phyloP scores from a whole-genome alignment of 1,284 basidiomycete genomes.

The Marasmius tenuissimus region DNA sequence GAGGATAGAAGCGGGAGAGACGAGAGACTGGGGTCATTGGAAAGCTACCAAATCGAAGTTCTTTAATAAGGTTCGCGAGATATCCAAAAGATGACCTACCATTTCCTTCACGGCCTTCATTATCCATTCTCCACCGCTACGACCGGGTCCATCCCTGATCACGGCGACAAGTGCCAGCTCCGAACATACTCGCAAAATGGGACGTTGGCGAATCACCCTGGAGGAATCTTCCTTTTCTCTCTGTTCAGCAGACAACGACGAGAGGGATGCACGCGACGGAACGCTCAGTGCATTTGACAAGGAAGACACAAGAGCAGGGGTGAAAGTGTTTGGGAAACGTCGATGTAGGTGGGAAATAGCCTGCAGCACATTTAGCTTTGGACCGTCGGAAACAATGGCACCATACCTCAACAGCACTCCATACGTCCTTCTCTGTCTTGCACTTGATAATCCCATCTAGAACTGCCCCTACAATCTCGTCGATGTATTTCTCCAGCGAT shows the following conservation, averaged over 20 bases:
- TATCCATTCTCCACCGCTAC: constrained; percentile 84
- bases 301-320: constrained; percentile 66
- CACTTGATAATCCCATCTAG: constrained; percentile 86
- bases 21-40: constrained; percentile 82
- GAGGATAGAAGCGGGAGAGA: constrained; percentile 84
- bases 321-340: constrained; percentile 82
- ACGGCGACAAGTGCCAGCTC: constrained; percentile 90
- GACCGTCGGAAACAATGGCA: background rate
- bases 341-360: constrained; percentile 88
- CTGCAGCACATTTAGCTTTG: constrained; percentile 37
- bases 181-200: constrained; percentile 82
- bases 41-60: constrained; percentile 53
- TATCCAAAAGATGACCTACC: constrained; percentile 45
- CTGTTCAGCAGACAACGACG: constrained; percentile 70
- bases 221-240: constrained; percentile 91
- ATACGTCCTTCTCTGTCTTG: constrained; percentile 87
- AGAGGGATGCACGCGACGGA: constrained; percentile 61
- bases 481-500: constrained; percentile 93
- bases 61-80: constrained; percentile 7
- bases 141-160: constrained; percentile 62
- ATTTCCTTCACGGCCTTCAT: constrained; percentile 82
- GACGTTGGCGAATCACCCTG: constrained; percentile 81
- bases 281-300: constrained; percentile 70
- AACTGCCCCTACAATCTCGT: constrained; percentile 88
- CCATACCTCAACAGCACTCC: constrained; percentile 88